phyloP scores from a whole-genome alignment of 352 stramenopile genomes.

The Globisporangium spiculum region DNA sequence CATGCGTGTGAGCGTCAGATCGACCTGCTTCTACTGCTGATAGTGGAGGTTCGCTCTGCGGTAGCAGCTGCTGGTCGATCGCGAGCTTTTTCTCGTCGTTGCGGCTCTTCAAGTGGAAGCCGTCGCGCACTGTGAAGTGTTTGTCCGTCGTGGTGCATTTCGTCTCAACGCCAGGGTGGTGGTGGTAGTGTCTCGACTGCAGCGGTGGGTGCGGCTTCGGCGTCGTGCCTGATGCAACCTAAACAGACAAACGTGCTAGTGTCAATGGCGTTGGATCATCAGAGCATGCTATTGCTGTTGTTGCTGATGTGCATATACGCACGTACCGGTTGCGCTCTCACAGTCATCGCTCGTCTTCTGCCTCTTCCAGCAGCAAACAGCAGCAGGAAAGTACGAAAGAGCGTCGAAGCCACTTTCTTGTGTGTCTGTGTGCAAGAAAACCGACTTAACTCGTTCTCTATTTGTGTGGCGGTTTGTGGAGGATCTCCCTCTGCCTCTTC shows the following conservation, averaged over 20 bases:
- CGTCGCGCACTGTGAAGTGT: constrained; percentile 61
- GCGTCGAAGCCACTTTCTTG: neutral
- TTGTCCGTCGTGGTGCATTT: constrained; percentile 20
- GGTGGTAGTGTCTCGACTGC: neutral
- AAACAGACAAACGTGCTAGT: neutral
- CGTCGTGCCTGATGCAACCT: neutral
- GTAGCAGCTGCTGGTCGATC: constrained; percentile 39
- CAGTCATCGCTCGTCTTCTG: constrained; percentile 1
- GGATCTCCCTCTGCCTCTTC: too few species aligned
- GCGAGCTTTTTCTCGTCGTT: constrained; percentile 44
- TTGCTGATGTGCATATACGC: neutral
- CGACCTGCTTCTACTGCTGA: neutral
- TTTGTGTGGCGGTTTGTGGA: too few species aligned
- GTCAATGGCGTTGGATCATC: neutral
- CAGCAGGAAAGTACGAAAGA: neutral
- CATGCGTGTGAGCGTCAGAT: neutral
- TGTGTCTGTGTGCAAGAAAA: too few species aligned
- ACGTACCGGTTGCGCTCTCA: neutral
- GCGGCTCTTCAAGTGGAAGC: constrained; percentile 62
- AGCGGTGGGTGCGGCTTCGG: constrained; percentile 7
- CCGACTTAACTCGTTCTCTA: too few species aligned
- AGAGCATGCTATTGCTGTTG: neutral
- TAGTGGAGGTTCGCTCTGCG: neutral
- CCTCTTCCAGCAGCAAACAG: neutral
- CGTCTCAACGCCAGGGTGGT: neutral